Evolutionary conservation across 1,284 basidiomycete species (phyloP), one percentile per base, ranked within the genome.

Genomic region (Heterobasidion parviporum): DNA sequence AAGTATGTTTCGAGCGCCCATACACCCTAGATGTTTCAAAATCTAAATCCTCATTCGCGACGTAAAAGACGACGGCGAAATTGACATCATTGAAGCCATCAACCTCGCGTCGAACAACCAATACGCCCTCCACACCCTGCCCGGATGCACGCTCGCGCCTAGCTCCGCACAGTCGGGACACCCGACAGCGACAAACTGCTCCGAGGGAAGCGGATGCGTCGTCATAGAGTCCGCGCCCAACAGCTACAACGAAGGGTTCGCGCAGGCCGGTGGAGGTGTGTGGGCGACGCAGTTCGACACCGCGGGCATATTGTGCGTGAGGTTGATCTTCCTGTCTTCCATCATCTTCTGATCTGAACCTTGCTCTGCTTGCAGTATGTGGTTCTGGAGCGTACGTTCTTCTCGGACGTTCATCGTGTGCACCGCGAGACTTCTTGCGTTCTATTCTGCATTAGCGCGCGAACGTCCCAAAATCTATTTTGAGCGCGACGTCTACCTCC

Each of bases 381-480:
- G 89, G 89, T 92, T 87, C 68, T 87, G 85, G 80, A 78, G 78
- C 54, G 87, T 88, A 62, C 65, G 85, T 44, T 38, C 9, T 6
- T 26, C 26, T 26, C 26, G 26, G 3, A 26, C 26, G 26, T 26
- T 12, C 26, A 12, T 52, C n/a, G 33, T 44, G 41, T 57, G 61
- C 55, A n/a, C 20, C 43, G 26, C 52, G 32, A 33, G 62, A 16
- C n/a, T 32, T 18, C 15, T 34, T 14, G 33, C 8, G 26, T 26
- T 26, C 8, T 34, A 26, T 15, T 26, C 9, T 34, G 20, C 15
- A 8, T 32, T 32, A 78, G 76, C 63, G 79, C 59, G 53, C 73
- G 54, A 56, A 77, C 59, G 56, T 80, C 32, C 74, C 82, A 58
- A 63, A 72, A 57, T 70, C 74, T 1, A 67, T 81, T 57, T 59